Conservation (phyloP, 176 grass and related monocot genomes). For the Alloteropsis semialata region DNA sequence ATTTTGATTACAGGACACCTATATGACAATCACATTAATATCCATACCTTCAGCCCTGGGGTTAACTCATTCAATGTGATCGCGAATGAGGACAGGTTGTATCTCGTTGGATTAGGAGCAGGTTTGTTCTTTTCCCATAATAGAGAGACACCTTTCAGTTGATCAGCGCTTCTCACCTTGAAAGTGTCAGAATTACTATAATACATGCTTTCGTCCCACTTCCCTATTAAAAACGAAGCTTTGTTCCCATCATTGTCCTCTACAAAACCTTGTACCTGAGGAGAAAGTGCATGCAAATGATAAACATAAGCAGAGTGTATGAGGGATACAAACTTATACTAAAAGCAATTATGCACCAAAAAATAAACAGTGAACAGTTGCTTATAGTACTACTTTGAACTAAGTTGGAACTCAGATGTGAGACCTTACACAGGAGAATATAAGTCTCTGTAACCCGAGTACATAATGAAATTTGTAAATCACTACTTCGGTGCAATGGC, state of each 20-base stretch:
- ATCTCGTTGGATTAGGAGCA: conserved; percentile 71
- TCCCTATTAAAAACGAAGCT: conserved; percentile 71
- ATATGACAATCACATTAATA: neutral
- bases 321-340: conserved; percentile 1
- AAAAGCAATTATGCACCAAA: neutral
- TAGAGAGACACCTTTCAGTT: conserved; percentile 46
- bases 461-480: neutral
- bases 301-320: conserved; percentile 17
- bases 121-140: conserved; percentile 90
- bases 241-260: conserved; percentile 65
- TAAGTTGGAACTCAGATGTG: neutral
- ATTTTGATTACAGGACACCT: neutral
- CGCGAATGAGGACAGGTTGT: conserved; percentile 88
- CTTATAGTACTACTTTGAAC: conserved; percentile 14
- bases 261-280: conserved; percentile 82
- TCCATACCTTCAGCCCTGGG: conserved; percentile 72
- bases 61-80: conserved; percentile 90
- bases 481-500: neutral
- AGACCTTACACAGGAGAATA: neutral
- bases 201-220: conserved; percentile 82
- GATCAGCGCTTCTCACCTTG: conserved; percentile 48
- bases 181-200: conserved; percentile 50
- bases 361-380: neutral
- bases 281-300: neutral
- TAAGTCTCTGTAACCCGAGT: neutral